Evolutionary conservation across 345 rosid species (phyloP).

Genomic region (Salix dunnii): DNA sequence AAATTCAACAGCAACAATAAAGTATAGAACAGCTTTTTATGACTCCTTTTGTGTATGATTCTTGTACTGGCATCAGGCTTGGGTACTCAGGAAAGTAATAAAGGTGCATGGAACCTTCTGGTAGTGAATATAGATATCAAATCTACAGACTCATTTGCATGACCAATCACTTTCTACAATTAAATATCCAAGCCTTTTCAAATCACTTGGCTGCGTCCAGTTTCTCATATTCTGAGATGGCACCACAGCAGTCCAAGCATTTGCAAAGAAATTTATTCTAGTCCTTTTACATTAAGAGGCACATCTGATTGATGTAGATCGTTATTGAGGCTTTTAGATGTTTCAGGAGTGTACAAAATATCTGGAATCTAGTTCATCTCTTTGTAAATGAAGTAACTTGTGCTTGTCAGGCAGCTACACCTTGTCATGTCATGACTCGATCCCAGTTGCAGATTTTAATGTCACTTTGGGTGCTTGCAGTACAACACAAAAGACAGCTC

Average conservation of each 20-base stretch:
- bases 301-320: neutral
- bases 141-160: neutral
- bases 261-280: neutral
- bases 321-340: neutral
- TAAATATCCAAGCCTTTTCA: neutral
- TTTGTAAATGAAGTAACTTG: neutral
- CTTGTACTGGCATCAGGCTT: neutral
- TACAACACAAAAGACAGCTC: conserved; percentile 92
- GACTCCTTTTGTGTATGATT: neutral
- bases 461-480: conserved; percentile 37
- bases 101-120: neutral
- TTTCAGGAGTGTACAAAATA: neutral
- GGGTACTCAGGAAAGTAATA: neutral
- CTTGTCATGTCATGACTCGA: neutral
- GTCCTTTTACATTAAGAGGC: neutral
- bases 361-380: neutral
- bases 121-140: neutral
- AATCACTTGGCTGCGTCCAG: neutral
- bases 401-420: neutral
- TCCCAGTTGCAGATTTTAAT: neutral
- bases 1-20: neutral
- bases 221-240: neutral
- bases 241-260: neutral
- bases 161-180: neutral
- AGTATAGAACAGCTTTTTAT: neutral